Evolutionary conservation across 441 rosid genomes (phyloP).

Genomic region (Corymbia calophylla): DNA sequence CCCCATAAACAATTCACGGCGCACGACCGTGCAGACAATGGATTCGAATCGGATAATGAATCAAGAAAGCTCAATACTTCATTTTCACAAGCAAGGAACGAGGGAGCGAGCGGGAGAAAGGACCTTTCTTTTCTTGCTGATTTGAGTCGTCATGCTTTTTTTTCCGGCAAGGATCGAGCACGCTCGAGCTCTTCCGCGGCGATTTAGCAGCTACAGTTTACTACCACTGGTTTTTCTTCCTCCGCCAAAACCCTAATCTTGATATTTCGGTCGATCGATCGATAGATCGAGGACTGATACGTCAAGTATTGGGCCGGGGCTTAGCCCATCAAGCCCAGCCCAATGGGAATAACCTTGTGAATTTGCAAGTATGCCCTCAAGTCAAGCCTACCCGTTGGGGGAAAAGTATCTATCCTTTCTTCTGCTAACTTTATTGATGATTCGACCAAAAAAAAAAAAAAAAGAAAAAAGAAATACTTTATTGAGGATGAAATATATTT

Average conservation of each 20-base stretch:
- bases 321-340: background rate
- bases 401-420: background rate
- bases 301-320: background rate
- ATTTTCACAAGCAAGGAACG: background rate
- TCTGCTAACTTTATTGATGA: background rate
- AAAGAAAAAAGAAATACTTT: too few relatives aligned
- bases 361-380: background rate
- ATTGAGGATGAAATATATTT: background rate
- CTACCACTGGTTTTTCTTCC: background rate
- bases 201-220: background rate
- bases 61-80: background rate
- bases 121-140: constrained; percentile 11
- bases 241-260: background rate
- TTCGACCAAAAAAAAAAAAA: background rate
- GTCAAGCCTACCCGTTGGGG: background rate
- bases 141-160: constrained; percentile 1
- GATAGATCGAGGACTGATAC: background rate
- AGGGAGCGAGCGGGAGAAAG: background rate
- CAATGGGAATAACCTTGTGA: background rate
- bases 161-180: background rate
- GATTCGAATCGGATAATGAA: background rate
- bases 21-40: background rate
- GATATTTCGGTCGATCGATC: background rate
- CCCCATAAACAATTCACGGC: background rate
- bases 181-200: background rate